phyloP scores from a whole-genome alignment of 352 stramenopile genomes.

The Phytophthora pseudosyringae region DNA sequence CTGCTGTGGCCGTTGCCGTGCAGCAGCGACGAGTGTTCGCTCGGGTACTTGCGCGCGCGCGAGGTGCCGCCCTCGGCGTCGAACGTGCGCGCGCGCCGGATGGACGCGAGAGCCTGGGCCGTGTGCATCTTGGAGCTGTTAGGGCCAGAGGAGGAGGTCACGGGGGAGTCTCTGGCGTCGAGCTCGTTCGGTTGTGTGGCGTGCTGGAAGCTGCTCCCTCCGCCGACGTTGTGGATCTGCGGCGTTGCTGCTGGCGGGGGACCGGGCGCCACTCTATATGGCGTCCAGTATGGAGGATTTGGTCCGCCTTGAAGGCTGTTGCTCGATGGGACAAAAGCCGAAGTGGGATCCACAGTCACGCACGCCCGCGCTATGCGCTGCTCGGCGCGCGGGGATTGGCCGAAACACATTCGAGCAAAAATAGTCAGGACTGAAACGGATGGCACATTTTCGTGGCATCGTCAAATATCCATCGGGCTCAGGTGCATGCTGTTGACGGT shows the following conservation, averaged over 20 bases:
- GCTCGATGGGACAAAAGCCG: slow-evolving; percentile 20
- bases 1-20: slow-evolving; percentile 29
- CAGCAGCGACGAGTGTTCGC: slow-evolving; percentile 49
- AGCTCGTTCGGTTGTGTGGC: slow-evolving; percentile 31
- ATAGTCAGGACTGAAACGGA: slow-evolving; percentile 22
- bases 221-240: slow-evolving; percentile 22
- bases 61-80: slow-evolving; percentile 31
- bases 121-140: slow-evolving; percentile 56
- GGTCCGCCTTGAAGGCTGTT: slow-evolving; percentile 26
- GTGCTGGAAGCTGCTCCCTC: slow-evolving; percentile 17
- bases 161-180: neutral
- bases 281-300: slow-evolving; percentile 20
- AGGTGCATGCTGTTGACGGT: neutral
- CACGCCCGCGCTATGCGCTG: slow-evolving; percentile 9
- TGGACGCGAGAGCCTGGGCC: slow-evolving; percentile 61
- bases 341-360: slow-evolving; percentile 29
- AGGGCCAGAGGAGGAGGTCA: neutral
- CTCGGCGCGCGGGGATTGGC: slow-evolving; percentile 10
- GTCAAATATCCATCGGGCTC: slow-evolving; percentile 26
- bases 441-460: slow-evolving; percentile 7
- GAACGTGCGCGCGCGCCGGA: slow-evolving; percentile 59
- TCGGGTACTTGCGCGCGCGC: slow-evolving; percentile 33
- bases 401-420: slow-evolving; percentile 14
- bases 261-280: slow-evolving; percentile 18
- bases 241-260: slow-evolving; percentile 16